Evolutionary conservation across 1,284 basidiomycete genomes (phyloP), one percentile per base, ranked within the genome.

Genomic region (Irpex sp.): DNA sequence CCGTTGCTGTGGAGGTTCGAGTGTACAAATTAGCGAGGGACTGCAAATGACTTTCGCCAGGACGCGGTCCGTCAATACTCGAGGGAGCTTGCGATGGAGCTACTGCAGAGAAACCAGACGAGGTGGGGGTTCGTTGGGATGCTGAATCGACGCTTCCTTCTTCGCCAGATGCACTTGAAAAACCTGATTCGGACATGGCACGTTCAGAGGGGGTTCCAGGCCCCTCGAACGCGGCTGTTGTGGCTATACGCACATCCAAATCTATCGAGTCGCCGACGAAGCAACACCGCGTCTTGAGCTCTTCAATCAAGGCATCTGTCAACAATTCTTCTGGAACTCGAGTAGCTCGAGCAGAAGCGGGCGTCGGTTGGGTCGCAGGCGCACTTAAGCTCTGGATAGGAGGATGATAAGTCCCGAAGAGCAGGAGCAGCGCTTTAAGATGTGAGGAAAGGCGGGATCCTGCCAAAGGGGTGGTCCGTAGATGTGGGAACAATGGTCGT

Each of bases 391-490:
- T 88, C 5, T 82, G 79, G 38, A 88, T 88, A 6, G 94, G 92
- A 5, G 93, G 89, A 13, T 91, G 79, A 72, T 94, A 96, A 1
- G 84, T 89, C 4, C 85, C 95, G 69, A 92, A 94, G 64, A 90
- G 84, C 8, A 92, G 83, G 0, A 98, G 78, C 1, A 97, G 85
- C 3, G 87, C 83, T 47, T 88, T 85, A 19, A 98, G 79, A 67
- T 95, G 93, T 2, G 82, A 82, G 3, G 89, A 88, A 21, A 97
- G 79, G 17, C 86, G 82, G 3, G 84, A 77, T 5, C 95, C 93
- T 2, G 94, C 95, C 7, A 94, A 77, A 6, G 94, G 92, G 1
- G 94, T 95, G 2, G 93, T 91, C 65, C 84, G 84, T 8, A 97
- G 80, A 59, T 90, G 85, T 36, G 92, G 86, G 72, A 88, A 96